phyloP scores from a whole-genome alignment of 768 basidiomycete genomes.

The Sarcodon sp. region DNA sequence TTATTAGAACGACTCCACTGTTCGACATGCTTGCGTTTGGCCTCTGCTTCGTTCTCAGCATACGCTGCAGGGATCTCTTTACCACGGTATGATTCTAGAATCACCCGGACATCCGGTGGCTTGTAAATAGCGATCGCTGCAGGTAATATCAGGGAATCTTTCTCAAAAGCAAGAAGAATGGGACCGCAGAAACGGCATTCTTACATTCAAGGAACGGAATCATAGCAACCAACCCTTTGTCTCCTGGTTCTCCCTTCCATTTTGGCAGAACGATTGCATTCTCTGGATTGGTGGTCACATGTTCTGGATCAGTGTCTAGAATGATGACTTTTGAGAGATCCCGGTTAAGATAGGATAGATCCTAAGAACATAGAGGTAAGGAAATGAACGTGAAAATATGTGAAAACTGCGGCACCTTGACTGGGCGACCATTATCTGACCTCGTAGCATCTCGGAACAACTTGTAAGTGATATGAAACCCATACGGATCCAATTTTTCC shows the following conservation, averaged over 20 bases:
- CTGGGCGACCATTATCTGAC: constrained; percentile 65
- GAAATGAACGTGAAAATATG: neutral
- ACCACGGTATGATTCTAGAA: constrained; percentile 73
- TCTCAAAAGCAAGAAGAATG: neutral
- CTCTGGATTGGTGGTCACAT: constrained; percentile 70
- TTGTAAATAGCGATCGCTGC: constrained; percentile 89
- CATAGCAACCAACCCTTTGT: constrained; percentile 74
- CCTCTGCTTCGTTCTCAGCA: constrained; percentile 76
- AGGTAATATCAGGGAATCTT: neutral
- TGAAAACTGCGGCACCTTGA: constrained; percentile 46
- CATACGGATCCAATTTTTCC: constrained; percentile 91
- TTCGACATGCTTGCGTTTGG: constrained; percentile 63
- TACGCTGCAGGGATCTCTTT: constrained; percentile 87
- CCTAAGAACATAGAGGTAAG: constrained; percentile 26
- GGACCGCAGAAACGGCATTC: constrained; percentile 9
- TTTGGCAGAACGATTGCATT: constrained; percentile 76
- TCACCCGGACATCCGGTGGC: constrained; percentile 76
- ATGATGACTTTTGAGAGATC: constrained; percentile 83
- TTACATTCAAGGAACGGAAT: constrained; percentile 94
- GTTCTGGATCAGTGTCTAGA: constrained; percentile 77
- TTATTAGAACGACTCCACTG: constrained; percentile 54
- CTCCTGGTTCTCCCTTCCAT: constrained; percentile 75
- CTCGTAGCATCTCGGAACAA: constrained; percentile 92
- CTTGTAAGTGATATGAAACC: constrained; percentile 77
- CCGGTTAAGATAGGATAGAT: constrained; percentile 89